These are phyloP conservation scores for Trametes gibbosa DNA, from an alignment of 768 basidiomycete genomes.

Conservation along the genomic window DNA sequence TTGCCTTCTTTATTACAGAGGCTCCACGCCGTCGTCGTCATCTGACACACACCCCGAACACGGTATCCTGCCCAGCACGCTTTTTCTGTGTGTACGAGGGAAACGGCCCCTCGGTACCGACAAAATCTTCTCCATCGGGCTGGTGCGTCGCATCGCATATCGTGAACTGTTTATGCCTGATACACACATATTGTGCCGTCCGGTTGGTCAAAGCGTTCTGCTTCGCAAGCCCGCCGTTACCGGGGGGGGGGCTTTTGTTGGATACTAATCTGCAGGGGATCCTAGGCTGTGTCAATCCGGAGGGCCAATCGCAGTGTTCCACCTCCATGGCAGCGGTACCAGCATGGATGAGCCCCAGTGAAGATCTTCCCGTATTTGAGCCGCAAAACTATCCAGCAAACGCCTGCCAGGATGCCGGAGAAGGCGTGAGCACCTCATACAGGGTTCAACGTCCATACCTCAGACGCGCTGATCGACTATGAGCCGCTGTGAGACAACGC, in stretches of 20 bases:
- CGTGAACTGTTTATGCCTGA: background rate
- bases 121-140: background rate
- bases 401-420: background rate
- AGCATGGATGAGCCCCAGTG: background rate
- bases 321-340: background rate
- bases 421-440: background rate
- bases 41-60: background rate
- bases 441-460: background rate
- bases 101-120: constrained; percentile 9
- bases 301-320: background rate
- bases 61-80: background rate
- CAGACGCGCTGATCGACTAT: background rate
- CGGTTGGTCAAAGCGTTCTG: background rate
- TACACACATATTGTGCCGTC: background rate
- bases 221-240: background rate
- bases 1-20: background rate
- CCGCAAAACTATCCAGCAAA: background rate
- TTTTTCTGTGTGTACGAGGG: background rate
- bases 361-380: background rate
- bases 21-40: background rate
- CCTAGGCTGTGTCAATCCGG: background rate
- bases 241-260: too few relatives aligned
- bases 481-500: background rate
- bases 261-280: too few relatives aligned
- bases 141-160: background rate